Base-by-base conservation (phyloP, 176 grass and related monocot genomes). In the Triticum turgidum region DNA sequence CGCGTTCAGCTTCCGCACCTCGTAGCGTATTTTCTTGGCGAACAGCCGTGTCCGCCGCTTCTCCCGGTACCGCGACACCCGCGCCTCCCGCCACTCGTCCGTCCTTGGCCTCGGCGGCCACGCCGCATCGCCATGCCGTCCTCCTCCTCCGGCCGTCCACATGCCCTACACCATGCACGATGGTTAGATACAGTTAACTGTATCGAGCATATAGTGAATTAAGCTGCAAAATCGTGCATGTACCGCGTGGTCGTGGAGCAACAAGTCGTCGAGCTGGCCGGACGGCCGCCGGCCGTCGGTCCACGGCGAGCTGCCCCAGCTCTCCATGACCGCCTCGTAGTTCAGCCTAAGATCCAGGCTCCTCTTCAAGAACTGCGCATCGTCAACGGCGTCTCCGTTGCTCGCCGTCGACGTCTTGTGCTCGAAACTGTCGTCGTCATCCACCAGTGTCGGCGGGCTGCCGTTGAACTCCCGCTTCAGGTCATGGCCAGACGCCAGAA, bases 21-120 rank as follows among this genome's bases (percentile, higher is more conserved):
- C 94, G 85, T 99, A 99, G 73, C 97, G 89, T 51, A 99, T 99
- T 90, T 99, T 99, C 92, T 99, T 99, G 4, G 97, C 88, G 85
- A 96, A 99, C 83, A 99, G 89, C 89, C 97, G 73, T 77, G 94
- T 94, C 61, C 94, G 91, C 87, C 97, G 90, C 92, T 99, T 99
- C 91, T 99, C 97, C 84, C 94, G 79, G 87, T 99, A 99, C 65
- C 97, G 79, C 11, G 90, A 86, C 61, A 96, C 97, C 71, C 90
- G 88, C 22, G 90, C 97, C 82, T 90, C 94, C 76, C 97, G 77
- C 73, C 87, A 85, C 15, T 75, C 84, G 33, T 81, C 89, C 61
- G 62, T 45, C 80, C 69, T 86, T 72, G 21, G 24, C 76, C 81
- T 81, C 80, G 24, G 59, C 71, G 7, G 51, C 73, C 27, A 29